Base-by-base conservation (phyloP, 75 land plant genomes). In the Sequoia sempervirens region DNA sequence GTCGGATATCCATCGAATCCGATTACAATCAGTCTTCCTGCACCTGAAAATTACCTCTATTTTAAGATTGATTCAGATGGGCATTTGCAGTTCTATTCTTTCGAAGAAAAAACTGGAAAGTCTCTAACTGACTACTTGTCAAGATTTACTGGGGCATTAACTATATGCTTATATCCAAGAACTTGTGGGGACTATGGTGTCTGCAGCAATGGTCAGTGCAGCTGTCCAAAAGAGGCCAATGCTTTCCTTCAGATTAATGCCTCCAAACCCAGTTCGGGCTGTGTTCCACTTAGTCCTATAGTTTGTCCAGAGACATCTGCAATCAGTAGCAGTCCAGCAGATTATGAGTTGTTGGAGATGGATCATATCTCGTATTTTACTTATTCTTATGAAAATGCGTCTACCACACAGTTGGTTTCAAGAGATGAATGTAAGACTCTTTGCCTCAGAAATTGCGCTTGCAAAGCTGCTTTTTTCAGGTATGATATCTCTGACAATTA, bases 381-480 rank as follows among this genome's bases (percentile, higher is more conserved):
- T 64, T 83, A 54, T 45, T 13, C 46, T 28, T 76, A 74, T 36
- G 52, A n/a, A 7, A 58, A 40, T 34, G 69, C 36, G 4, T 61
- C 82, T 28, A 82, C 38, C 20, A 0, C 32, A 15, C 46, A 34
- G n/a, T 40, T 54, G 12, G 50, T 36, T n/a, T 84, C 81, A 75
- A 36, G 70, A 36, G 82, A 87, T 54, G 80, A n/a, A 14, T 90
- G 89, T 82, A 87, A 85, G 52, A 40, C 68, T 20, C 82, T 81
- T 6, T 90, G 91, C 34, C 74, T 84, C 73, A 74, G 69, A 47
- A 85, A 87, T 47, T 90, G 91, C 30, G 82, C 89, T 14, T 90
- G 91, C 76, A 82, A 84, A 85, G 89, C 89, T 17, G 89, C 87
- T n/a, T 50, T 87, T 30, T 87, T 85, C 76, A 53, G 28, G 5